Base-by-base conservation (phyloP, 345 rosid species). In the Orychophragmus violaceus region DNA sequence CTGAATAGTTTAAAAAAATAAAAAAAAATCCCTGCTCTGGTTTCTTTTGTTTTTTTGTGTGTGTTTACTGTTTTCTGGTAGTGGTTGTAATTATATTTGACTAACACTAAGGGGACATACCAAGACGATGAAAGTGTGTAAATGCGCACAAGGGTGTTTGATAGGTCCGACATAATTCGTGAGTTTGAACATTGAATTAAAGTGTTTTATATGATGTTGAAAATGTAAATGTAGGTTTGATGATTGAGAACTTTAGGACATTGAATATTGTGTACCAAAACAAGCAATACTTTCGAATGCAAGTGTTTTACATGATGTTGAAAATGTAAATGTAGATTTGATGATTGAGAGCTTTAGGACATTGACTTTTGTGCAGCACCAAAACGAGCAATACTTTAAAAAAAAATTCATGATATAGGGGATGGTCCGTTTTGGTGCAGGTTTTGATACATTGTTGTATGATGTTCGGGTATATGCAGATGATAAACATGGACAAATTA, bases 331-430 rank as follows among this genome's bases (percentile, higher is more conserved):
- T 49, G 27, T 69, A 69, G 59, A 52, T 50, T 59, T 69, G 42
- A 69, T 69, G 74, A 69, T 69, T 69, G 59, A 49, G 51, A 5
- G 66, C 51, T 69, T 69, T 69, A 59, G 22, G 42, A 28, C 73
- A 59, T 49, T 69, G 59, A 69, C 48, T 69, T 69, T 59, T 69
- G 66, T 59, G 73, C 73, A 69, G 39, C 30, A 59, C 73, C 73
- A 18, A 69, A 69, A 59, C 59, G 36, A 69, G 59, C 50, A 59
- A 69, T 68, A 25, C 58, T 58, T 68, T 46, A 58, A n/a, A n/a
- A n/a, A n/a, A n/a, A n/a, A n/a, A n/a, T 6, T 29, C 24, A 55
- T 67, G 25, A 55, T n/a, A 27, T 23, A 14, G 0, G 0, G 46
- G 52, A 8, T 29, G 53, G 23, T 28, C 6, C 36, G 45, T n/a